phyloP scores from a whole-genome alignment of 805 yeast species.

The Ogataea paraovalis region DNA sequence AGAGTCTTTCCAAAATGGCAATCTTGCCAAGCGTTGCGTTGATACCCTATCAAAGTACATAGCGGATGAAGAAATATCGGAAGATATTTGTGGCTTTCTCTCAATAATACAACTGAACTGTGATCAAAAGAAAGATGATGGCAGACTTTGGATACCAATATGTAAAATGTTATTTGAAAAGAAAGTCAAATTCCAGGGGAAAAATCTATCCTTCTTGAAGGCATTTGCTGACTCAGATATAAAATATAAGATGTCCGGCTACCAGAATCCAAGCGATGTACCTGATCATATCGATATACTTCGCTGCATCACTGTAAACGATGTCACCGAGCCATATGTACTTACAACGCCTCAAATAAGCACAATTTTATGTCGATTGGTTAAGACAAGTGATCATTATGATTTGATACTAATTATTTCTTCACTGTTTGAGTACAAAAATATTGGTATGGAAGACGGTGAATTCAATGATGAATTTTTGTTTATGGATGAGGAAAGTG shows the following conservation, averaged over 20 bases:
- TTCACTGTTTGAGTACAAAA: constrained; percentile 6
- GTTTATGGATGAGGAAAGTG: constrained; percentile 5
- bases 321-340: neutral
- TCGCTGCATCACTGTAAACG: constrained; percentile 1
- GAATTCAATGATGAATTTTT: neutral
- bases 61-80: constrained; percentile 9
- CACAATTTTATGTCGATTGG: neutral
- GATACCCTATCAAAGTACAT: constrained; percentile 25
- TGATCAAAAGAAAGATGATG: constrained; percentile 1
- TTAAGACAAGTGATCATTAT: neutral
- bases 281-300: neutral
- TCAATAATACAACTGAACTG: neutral
- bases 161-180: constrained; percentile 12
- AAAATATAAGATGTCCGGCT: neutral
- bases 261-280: neutral
- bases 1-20: constrained; percentile 9
- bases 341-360: neutral
- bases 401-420: constrained; percentile 10
- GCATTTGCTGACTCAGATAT: neutral
- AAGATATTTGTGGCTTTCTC: constrained; percentile 20
- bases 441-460: neutral
- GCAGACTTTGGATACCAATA: constrained; percentile 20
- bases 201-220: neutral
- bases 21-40: constrained; percentile 21
- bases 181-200: neutral